Evolutionary conservation across 345 rosid species (phyloP), one percentile per base, ranked within the genome.

Genomic region (Brassica nigra): DNA sequence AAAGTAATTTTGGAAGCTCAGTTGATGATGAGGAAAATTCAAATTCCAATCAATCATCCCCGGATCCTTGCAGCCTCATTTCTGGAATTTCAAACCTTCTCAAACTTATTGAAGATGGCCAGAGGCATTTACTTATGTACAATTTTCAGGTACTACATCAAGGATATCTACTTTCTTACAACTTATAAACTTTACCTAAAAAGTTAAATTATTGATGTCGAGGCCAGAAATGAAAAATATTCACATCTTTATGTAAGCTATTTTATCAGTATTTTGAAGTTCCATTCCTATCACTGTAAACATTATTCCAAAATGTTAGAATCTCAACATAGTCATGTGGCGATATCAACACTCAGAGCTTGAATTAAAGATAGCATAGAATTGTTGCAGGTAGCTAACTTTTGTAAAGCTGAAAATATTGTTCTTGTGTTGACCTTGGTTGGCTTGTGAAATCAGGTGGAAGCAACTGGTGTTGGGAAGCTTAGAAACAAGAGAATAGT

Each of bases 381-480:
- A 37, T 18, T 9, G 16, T 66, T 66, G 16, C 55, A 37, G 14
- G 49, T 16, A 0, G 31, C 70, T 66, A 33, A 15, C 2, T 36
- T 68, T 23, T 23, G 58, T 4, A 69, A 44, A 70, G 3, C 9
- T 70, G 27, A 10, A 4, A 64, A 12, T 11, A 10, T 14, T 66
- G 15, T 30, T 11, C 28, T 73, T 9, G 64, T 61, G 76, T 71
- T 79, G 74, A 79, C 78, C 29, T 47, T 74, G 18, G 6, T 73
- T 62, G 75, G 36, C 74, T 61, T 73, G 36, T 79, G 69, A 59
- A 70, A 33, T 69, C 66, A 91, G 91, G 85, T 85, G 57, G 98
- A 94, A 87, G 98, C 97, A 59, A 87, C 90, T 34, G 93, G 92
- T 23, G 95, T 92, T 58, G 98, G 98, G 33, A 91, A 92, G 75